Conservation (phyloP, 306 rosid genomes). For the Phaseolus lunatus region DNA sequence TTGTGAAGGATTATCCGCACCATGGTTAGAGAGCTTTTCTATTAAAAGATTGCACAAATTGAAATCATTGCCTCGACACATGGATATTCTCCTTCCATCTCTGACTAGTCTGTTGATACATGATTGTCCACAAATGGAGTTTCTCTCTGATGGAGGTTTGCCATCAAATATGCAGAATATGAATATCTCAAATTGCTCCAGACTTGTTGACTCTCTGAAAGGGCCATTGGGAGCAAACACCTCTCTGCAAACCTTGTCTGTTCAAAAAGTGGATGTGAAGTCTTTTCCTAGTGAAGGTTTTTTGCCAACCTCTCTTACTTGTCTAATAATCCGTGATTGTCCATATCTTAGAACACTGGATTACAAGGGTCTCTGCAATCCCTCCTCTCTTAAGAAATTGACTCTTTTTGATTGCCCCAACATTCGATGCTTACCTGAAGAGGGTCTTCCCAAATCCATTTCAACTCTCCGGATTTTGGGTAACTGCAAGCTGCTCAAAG, state of each 20-base stretch:
- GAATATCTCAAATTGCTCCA: not conserved
- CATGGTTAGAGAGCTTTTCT: not conserved
- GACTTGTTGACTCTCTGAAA: not conserved
- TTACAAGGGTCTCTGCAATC: not conserved
- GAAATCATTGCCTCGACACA: not conserved
- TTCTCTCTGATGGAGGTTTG: not conserved
- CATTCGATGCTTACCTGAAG: not conserved
- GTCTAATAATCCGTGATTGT: not conserved
- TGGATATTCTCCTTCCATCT: not conserved
- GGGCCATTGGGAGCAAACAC: not conserved
- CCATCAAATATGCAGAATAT: not conserved
- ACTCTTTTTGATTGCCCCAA: fast-evolving
- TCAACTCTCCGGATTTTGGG: not conserved
- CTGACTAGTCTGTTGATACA: not conserved
- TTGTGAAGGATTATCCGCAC: not conserved
- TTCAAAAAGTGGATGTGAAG: not conserved
- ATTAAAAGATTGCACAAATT: not conserved
- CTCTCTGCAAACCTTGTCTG: not conserved
- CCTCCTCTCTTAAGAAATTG: not conserved
- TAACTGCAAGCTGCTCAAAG: not conserved
- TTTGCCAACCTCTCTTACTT: not conserved
- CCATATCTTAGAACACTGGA: not conserved
- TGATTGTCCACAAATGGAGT: not conserved
- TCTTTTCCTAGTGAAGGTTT: not conserved
- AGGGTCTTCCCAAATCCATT: not conserved